Conservation (phyloP, 2,329 filamentous ascomycete species). For the Hirsutella thompsonii region DNA sequence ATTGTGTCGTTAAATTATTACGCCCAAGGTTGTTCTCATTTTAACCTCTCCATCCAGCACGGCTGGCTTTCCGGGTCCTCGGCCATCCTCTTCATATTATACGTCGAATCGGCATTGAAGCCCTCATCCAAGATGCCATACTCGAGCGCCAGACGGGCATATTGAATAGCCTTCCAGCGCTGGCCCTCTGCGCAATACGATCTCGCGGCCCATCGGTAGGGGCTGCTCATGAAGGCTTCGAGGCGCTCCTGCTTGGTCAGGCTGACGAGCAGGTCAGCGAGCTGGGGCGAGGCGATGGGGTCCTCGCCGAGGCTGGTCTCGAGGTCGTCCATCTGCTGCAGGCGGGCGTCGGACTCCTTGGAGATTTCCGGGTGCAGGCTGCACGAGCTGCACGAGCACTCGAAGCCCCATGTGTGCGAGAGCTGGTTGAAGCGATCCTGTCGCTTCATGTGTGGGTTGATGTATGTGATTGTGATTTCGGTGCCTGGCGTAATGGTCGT, state of each 20-base stretch:
- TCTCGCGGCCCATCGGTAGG: conserved; percentile 23
- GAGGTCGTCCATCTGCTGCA: conserved; percentile 17
- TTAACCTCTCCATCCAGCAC: too few species aligned
- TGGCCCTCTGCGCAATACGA: conserved; percentile 26
- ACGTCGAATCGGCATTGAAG: not conserved
- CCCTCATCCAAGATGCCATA: conserved; percentile 13
- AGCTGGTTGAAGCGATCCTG: conserved; percentile 16
- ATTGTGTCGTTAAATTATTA: too few species aligned
- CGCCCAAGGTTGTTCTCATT: too few species aligned
- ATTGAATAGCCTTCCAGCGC: conserved; percentile 23
- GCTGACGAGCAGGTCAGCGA: conserved; percentile 25
- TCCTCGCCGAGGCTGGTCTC: not conserved
- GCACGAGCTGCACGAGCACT: conserved; percentile 26
- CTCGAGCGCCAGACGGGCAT: conserved; percentile 24
- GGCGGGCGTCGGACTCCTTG: conserved; percentile 22
- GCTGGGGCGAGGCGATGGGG: conserved; percentile 13
- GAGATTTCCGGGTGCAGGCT: conserved; percentile 12
- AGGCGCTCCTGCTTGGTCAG: conserved; percentile 27
- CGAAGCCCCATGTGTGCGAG: conserved; percentile 24
- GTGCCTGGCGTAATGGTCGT: conserved; percentile 26
- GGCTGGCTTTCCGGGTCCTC: too few species aligned
- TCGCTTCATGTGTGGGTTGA: conserved; percentile 16
- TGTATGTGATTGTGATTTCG: conserved; percentile 30
- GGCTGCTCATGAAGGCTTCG: conserved; percentile 19
- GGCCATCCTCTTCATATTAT: too few species aligned